Conservation (phyloP, 257 asterid genomes). For the Phtheirospermum japonicum region DNA sequence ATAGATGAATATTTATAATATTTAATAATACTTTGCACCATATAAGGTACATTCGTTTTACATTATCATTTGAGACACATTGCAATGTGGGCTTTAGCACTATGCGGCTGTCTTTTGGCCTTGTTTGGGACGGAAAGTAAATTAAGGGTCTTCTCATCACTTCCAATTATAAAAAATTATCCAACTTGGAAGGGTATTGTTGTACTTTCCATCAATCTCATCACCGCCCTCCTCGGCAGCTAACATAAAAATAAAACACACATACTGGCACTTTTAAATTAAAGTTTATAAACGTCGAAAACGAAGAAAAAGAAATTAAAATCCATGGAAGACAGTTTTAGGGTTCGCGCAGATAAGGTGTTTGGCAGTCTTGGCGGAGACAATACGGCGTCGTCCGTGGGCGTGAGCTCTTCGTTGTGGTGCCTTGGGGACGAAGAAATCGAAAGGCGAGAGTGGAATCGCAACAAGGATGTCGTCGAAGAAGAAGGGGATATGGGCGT, state of each 20-base stretch:
- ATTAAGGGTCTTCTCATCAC: no score
- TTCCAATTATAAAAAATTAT: no score
- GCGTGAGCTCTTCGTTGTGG: conserved; percentile 50
- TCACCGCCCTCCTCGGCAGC: conserved; percentile 19
- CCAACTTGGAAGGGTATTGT: conserved; percentile 1
- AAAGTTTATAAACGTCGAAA: conserved; percentile 11
- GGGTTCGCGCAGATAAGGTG: conserved; percentile 74
- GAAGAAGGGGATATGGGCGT: conserved; percentile 32
- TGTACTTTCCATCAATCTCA: neutral
- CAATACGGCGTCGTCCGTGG: conserved; percentile 27
- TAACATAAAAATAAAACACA: neutral
- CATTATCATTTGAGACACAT: no score
- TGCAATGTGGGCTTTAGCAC: no score
- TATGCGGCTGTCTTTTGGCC: no score
- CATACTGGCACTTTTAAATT: neutral
- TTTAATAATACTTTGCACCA: no score
- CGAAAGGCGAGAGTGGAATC: conserved; percentile 60
- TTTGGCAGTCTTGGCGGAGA: conserved; percentile 56
- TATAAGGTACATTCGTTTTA: no score
- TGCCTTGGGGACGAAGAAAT: conserved; percentile 73
- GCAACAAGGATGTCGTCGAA: conserved; percentile 30
- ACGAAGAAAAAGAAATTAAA: conserved; percentile 4
- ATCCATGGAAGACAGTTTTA: conserved; percentile 78
- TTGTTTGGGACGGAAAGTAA: no score
- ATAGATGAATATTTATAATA: no score